phyloP scores from a whole-genome alignment of 345 rosid species.

The Hibiscus syriacus region DNA sequence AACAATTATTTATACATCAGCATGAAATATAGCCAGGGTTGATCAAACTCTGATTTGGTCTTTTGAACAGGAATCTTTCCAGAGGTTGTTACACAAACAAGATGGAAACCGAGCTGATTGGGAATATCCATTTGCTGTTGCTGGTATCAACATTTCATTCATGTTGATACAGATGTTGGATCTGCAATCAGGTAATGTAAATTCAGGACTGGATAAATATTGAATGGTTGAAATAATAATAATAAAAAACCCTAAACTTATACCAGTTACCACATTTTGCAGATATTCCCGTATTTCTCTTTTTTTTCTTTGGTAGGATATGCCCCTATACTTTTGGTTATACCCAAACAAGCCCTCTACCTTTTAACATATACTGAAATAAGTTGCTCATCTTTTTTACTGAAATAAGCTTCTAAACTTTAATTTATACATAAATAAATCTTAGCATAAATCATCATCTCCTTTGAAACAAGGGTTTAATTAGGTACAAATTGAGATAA shows the following conservation, averaged over 20 bases:
- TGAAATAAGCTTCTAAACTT: not conserved
- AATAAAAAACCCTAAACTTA: not conserved
- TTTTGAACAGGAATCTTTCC: slow-evolving; percentile 59
- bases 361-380: not conserved
- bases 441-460: not conserved
- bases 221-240: not conserved
- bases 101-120: slow-evolving; percentile 90
- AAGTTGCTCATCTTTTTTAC: not conserved
- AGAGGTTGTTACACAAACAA: slow-evolving; percentile 65
- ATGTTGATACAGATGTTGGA: slow-evolving; percentile 83
- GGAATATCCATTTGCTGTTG: slow-evolving; percentile 99
- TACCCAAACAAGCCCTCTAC: not conserved
- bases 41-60: slow-evolving; percentile 1
- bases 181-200: slow-evolving; percentile 65
- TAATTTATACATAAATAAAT: not conserved
- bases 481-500: not conserved
- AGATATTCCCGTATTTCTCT: not conserved
- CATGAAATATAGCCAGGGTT: not conserved
- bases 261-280: not conserved
- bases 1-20: not conserved
- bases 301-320: not conserved
- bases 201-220: not conserved
- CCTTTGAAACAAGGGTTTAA: not conserved
- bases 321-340: not conserved
- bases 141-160: slow-evolving; percentile 95